phyloP scores from a whole-genome alignment of 2,329 filamentous ascomycete species.

The Colletotrichum tabaci region DNA sequence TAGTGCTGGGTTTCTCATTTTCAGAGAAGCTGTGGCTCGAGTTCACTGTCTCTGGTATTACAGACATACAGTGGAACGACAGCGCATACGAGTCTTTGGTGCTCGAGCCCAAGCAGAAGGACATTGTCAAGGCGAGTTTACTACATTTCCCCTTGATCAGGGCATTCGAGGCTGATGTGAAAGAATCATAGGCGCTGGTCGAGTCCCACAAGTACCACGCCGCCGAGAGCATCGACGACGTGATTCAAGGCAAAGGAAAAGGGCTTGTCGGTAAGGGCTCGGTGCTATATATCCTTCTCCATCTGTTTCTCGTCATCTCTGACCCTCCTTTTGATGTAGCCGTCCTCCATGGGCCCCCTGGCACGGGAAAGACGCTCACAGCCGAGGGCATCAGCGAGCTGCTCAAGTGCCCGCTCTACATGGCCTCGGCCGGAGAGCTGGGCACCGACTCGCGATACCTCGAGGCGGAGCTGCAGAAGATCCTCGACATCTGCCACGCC shows the following conservation, averaged over 20 bases:
- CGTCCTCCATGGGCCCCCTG: constrained; percentile 87
- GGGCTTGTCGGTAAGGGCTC: constrained; percentile 77
- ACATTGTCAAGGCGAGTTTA: constrained; percentile 71
- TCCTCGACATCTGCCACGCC: constrained; percentile 86
- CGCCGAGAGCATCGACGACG: constrained; percentile 85
- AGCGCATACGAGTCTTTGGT: constrained; percentile 87
- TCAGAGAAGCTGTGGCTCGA: constrained; percentile 93
- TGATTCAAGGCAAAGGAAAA: constrained; percentile 87
- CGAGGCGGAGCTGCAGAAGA: constrained; percentile 84
- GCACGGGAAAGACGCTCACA: constrained; percentile 75
- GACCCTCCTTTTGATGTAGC: constrained; percentile 49
- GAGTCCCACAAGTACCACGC: constrained; percentile 88
- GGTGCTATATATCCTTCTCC: neutral
- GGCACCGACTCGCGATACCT: constrained; percentile 79
- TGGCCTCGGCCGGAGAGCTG: constrained; percentile 37
- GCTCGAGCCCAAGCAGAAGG: constrained; percentile 72
- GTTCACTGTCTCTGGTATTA: constrained; percentile 83
- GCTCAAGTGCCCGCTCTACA: constrained; percentile 36
- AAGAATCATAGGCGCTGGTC: constrained; percentile 73
- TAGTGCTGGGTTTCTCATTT: constrained; percentile 90
- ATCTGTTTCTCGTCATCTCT: neutral
- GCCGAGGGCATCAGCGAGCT: constrained; percentile 38
- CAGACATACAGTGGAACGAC: constrained; percentile 88
- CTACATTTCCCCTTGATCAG: too few species aligned
- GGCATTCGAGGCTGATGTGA: neutral